Evolutionary conservation across 768 basidiomycete genomes (phyloP), one percentile per base, ranked within the genome.

Genomic region (Mycena epipterygia): DNA sequence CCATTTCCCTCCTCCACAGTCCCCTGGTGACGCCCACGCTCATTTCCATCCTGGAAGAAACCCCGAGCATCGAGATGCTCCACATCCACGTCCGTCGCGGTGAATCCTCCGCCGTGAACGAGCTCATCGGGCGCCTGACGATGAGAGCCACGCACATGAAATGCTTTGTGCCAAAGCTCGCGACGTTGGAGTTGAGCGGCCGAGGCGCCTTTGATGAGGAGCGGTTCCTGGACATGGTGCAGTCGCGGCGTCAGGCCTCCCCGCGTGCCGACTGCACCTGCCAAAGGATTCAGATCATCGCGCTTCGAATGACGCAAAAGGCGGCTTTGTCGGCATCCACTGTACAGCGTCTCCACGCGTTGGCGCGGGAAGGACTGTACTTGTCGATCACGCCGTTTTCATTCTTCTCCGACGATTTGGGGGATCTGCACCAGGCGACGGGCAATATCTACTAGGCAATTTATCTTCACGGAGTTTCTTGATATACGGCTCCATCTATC

Each of bases 171-270:
- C 67, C 58, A 5, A 53, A 51, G 39, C 67, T 68, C 23, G 9
- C 13, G 42, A 46, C 30, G 17, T 41, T 68, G 19, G 67, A 61
- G 59, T 11, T 68, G n/a, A 25, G 19, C 42, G 51, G 67, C 23
- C 58, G 67, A 13, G 67, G 49, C 17, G 11, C 67, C 9, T 55
- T 61, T 25, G 33, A 68, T 33, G 33, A 55, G 19, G 51, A 7
- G 13, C 30, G 11, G 7, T 39, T 68, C 19, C 39, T 61, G 5
- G 30, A 44, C 12, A 68, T 68, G 67, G 23, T 68, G 2, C 13
- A 46, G 19, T 68, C 58, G 21, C 51, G 58, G 23, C n/a, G n/a
- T n/a, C n/a, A n/a, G n/a, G n/a, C n/a, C 30, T 44, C 42, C 21
- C 42, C 21, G 11, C 42, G 42, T 12, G 42, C 11, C 42, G 64